A percentile compares a stretch with the other conserved stretches of the same genome.
phyloP scores from a whole-genome alignment of 192 early-diverging fungal genomes.

The Coemansia erecta region DNA sequence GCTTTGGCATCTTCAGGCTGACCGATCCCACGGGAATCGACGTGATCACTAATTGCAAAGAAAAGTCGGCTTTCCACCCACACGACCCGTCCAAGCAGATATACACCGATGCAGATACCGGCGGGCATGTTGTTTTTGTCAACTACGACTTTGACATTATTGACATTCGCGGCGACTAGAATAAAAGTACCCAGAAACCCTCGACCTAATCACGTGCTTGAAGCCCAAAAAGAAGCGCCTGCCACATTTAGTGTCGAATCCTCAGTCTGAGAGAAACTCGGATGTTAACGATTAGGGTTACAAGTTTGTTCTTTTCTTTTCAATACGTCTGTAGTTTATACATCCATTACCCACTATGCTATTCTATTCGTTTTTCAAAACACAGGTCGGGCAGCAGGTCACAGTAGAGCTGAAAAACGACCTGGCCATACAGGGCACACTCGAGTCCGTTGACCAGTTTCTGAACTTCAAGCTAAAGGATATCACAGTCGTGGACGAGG shows the following conservation, averaged over 20 bases:
- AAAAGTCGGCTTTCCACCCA: conserved; percentile 76
- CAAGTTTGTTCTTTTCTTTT: not conserved
- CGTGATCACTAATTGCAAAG: conserved; percentile 67
- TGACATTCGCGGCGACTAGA: conserved; percentile 28
- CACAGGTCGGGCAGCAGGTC: conserved; percentile 90
- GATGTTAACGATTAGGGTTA: too few species aligned
- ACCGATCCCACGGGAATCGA: conserved; percentile 86
- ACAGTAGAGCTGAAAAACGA: conserved; percentile 99
- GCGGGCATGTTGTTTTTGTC: conserved; percentile 39
- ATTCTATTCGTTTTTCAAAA: conserved; percentile 99
- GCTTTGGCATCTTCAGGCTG: conserved; percentile 80
- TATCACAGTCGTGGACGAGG: conserved; percentile 79
- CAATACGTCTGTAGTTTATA: not conserved
- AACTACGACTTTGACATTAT: conserved; percentile 53
- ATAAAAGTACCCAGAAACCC: not conserved
- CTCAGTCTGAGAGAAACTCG: too few species aligned
- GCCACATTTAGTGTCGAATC: too few species aligned
- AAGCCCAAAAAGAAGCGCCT: not conserved
- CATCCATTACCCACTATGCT: conserved; percentile 55
- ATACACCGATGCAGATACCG: conserved; percentile 41
- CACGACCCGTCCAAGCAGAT: conserved; percentile 55
- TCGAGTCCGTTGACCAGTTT: conserved; percentile 99
- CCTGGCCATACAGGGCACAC: conserved; percentile 83
- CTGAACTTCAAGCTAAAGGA: conserved; percentile 98
- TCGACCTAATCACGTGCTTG: not conserved